Evolutionary conservation across 139 green algal species (phyloP), one percentile per base, ranked within the genome.

Genomic region (Chlamydomonas urium): DNA sequence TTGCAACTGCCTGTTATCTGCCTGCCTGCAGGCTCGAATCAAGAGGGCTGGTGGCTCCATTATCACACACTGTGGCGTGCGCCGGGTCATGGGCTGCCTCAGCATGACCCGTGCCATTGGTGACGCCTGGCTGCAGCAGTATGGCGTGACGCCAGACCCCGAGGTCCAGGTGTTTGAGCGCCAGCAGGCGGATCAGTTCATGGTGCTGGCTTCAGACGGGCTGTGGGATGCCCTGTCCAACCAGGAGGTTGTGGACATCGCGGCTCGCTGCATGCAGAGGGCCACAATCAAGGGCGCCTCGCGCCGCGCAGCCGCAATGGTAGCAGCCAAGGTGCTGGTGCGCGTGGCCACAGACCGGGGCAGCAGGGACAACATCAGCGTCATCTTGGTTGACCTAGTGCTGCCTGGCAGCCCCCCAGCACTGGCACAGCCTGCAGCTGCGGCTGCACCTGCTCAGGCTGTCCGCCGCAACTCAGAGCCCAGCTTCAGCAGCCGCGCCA

Each of bases 161-260:
- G 82, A 88, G 32, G 75, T 87, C 23, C 4, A 50, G 24, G 37
- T 36, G 38, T 19, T 45, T 17, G 24, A 33, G 4, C 23, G 37
- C 21, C 17, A 14, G 5, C 37, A 38, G 0, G 62, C 72, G 0
- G 92, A 98, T 75, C 65, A 86, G n/a, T 97, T 97, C 72, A 19
- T 98, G 17, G 79, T 98, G 8, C 50, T 96, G 4, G 93, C 85
- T n/a, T 91, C 71, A 32, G 93, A 98, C 68, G 93, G 93, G 0
- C 53, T 98, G 21, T 98, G 93, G 92, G 93, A 97, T 65, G 77
- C 79, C 10, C 21, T 98, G 32, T 71, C 50, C 35, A 71, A 50
- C 10, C 53, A 63, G 53, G 53, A 63, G 53, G 53, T 21, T 63
- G 53, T 63, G 53, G 6, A 33, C 2, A 56, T 89, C 31, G 80